phyloP scores from a whole-genome alignment of 2,329 filamentous ascomycete genomes.

The Aspergillus versicolor region DNA sequence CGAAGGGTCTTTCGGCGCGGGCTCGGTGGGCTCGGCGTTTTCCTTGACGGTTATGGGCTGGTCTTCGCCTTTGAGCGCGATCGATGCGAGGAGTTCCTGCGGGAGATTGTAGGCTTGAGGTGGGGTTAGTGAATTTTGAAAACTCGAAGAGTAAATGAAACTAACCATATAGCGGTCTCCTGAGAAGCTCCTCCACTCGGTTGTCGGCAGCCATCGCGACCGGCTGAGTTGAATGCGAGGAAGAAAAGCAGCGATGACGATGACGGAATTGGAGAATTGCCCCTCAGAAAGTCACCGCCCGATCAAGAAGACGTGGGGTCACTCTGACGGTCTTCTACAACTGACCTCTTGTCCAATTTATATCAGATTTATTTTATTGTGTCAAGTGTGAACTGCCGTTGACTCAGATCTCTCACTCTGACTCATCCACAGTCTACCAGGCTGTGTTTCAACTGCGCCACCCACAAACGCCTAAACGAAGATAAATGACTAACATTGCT shows the following conservation, averaged over 20 bases:
- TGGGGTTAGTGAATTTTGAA: constrained; percentile 19
- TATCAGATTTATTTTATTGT: background rate
- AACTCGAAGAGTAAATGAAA: background rate
- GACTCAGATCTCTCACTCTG: background rate
- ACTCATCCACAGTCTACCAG: background rate
- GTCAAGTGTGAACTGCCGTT: background rate
- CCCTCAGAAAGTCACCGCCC: constrained; percentile 4
- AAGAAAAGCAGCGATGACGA: background rate
- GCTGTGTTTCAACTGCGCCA: background rate
- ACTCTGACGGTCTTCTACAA: background rate
- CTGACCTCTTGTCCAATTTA: background rate
- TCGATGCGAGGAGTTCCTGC: constrained; percentile 66
- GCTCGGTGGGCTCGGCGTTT: constrained; percentile 16
- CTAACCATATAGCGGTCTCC: constrained; percentile 52
- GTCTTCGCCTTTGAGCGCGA: constrained; percentile 58
- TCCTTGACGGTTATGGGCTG: constrained; percentile 27
- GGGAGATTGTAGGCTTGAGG: constrained; percentile 79
- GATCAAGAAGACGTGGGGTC: background rate
- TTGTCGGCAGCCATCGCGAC: constrained; percentile 23
- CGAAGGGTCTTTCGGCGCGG: constrained; percentile 23
- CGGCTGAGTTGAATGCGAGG: background rate
- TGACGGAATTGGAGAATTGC: constrained; percentile 5
- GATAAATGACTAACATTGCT: background rate
- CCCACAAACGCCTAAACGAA: background rate
- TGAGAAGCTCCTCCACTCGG: constrained; percentile 41